Conservation (phyloP, 2,329 filamentous ascomycete species). For the Fusarium buxicola region DNA sequence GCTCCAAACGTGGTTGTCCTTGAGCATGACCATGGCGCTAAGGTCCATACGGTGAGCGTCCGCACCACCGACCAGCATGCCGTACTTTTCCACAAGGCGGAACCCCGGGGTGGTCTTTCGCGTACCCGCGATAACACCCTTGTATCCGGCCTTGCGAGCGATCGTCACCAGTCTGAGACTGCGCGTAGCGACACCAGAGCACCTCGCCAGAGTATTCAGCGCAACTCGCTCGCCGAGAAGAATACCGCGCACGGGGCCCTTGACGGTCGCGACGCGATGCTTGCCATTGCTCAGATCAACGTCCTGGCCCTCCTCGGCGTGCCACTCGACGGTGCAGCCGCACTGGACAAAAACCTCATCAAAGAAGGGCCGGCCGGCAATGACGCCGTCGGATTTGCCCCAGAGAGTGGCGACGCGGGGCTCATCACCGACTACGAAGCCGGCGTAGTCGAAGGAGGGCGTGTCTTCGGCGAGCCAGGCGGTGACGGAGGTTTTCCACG, state of each 20-base stretch:
- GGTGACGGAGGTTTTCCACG: conserved; percentile 83
- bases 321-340: conserved; percentile 93
- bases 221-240: conserved; percentile 95
- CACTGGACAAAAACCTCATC: conserved; percentile 91
- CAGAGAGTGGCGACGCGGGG: conserved; percentile 73
- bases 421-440: conserved; percentile 89
- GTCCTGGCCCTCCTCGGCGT: conserved; percentile 77
- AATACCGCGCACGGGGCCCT: conserved; percentile 81
- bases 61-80: conserved; percentile 92
- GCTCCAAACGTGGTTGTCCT: conserved; percentile 98
- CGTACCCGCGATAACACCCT: conserved; percentile 89
- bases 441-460: conserved; percentile 95
- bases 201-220: conserved; percentile 88
- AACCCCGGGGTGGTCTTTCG: conserved; percentile 98
- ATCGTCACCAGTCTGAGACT: conserved; percentile 66
- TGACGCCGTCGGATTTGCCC: conserved; percentile 78
- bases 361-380: conserved; percentile 95
- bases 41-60: conserved; percentile 94
- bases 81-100: conserved; percentile 96
- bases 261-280: conserved; percentile 80
- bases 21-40: conserved; percentile 96
- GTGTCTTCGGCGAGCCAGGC: conserved; percentile 96
- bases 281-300: conserved; percentile 71
- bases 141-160: conserved; percentile 76
- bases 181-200: conserved; percentile 88